Evolutionary conservation across 768 basidiomycete species (phyloP).

Genomic region (Hygrocybe punicea): DNA sequence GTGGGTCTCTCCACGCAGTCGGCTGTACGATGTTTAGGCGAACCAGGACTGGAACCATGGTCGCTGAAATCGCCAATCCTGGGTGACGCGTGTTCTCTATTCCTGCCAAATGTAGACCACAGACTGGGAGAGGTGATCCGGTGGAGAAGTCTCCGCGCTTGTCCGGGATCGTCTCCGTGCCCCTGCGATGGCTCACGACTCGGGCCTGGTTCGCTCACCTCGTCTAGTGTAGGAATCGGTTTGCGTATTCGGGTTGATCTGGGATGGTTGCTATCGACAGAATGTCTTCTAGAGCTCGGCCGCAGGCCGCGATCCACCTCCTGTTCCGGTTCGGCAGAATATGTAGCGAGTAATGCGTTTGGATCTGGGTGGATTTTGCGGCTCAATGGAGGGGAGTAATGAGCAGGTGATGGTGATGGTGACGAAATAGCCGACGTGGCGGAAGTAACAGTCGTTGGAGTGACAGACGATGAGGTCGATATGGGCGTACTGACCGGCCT

Average conservation of each 20-base stretch:
- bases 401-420: not conserved
- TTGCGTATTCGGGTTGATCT: not conserved
- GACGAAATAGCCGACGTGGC: not conserved
- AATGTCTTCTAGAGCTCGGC: conserved; percentile 9
- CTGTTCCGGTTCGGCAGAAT: not conserved
- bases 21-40: not conserved
- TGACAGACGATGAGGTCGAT: conserved; percentile 11
- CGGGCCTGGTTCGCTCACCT: not conserved
- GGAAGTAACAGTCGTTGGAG: conserved; percentile 5
- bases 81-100: not conserved
- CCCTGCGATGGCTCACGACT: not conserved
- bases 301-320: not conserved
- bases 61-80: conserved; percentile 1
- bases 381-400: conserved; percentile 12
- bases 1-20: not conserved
- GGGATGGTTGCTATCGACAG: conserved; percentile 1
- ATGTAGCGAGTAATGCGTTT: conserved; percentile 29
- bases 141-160: not conserved
- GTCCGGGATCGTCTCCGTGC: not conserved
- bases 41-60: not conserved
- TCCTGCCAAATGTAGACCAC: conserved; percentile 12
- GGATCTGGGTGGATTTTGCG: conserved; percentile 42
- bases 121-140: conserved; percentile 3
- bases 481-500: conserved; percentile 19
- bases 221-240: not conserved